These are phyloP conservation scores for Centaurea solstitialis DNA, from an alignment of 129 eudicot species.

Conservation along the genomic window DNA sequence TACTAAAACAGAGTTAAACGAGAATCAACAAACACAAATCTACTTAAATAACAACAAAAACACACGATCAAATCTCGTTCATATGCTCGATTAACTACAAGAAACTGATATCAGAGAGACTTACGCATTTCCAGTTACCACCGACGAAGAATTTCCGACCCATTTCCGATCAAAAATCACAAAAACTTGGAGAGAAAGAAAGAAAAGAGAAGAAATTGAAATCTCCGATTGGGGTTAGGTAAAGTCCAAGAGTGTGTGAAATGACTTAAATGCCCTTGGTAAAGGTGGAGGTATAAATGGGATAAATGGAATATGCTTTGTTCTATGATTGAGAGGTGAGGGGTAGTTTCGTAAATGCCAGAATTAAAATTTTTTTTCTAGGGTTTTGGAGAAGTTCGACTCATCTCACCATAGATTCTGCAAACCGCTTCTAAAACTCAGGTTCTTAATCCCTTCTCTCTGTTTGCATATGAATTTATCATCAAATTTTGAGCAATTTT, in stretches of 20 bases:
- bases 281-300: background rate
- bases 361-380: too few species aligned
- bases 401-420: too few species aligned
- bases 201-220: constrained; percentile 10
- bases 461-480: background rate
- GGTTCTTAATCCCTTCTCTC: background rate
- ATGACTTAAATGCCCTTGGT: constrained; percentile 21
- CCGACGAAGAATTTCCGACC: constrained; percentile 84
- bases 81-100: background rate
- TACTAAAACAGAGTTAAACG: too few species aligned
- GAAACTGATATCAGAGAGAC: constrained; percentile 17
- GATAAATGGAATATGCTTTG: constrained; percentile 23
- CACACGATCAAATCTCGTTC: too few species aligned
- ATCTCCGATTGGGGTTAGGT: constrained; percentile 29
- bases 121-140: constrained; percentile 97
- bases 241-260: constrained; percentile 3
- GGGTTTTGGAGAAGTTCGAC: too few species aligned
- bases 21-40: too few species aligned
- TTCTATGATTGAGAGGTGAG: background rate
- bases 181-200: constrained; percentile 24
- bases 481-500: background rate
- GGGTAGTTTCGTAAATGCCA: constrained; percentile 16
- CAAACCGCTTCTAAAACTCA: too few species aligned
- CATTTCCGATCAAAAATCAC: constrained; percentile 26
- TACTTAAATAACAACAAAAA: too few species aligned